Percentiles rank a stretch among this genome's conserved stretches.
Conservation (phyloP, 1,284 basidiomycete species). For the Cerrena zonata region DNA sequence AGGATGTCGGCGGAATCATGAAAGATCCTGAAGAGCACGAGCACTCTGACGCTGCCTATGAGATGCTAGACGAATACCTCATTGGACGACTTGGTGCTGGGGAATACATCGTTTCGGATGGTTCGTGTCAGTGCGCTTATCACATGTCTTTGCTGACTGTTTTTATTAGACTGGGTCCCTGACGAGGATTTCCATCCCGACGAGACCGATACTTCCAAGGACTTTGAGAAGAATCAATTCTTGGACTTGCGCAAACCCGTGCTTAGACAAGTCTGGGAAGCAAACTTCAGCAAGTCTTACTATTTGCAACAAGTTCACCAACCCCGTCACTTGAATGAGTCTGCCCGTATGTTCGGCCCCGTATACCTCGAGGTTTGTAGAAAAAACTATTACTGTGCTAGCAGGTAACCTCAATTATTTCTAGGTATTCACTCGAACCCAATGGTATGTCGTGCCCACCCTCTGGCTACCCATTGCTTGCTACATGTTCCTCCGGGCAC, state of each 20-base stretch:
- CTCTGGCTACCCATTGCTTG: slow-evolving; percentile 87
- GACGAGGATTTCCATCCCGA: slow-evolving; percentile 86
- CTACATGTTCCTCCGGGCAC: slow-evolving; percentile 77
- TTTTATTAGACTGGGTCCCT: slow-evolving; percentile 70
- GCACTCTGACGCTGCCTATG: slow-evolving; percentile 90
- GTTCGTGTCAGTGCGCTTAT: slow-evolving; percentile 39
- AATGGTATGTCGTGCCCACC: slow-evolving; percentile 91
- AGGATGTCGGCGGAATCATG: slow-evolving; percentile 82
- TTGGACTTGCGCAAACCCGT: slow-evolving; percentile 87
- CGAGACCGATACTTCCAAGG: slow-evolving; percentile 72
- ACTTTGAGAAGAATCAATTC: slow-evolving; percentile 87
- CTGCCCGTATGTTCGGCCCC: slow-evolving; percentile 84
- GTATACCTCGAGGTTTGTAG: slow-evolving; percentile 71
- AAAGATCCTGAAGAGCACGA: slow-evolving; percentile 79
- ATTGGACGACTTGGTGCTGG: slow-evolving; percentile 76
- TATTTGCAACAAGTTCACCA: slow-evolving; percentile 96
- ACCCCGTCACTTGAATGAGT: slow-evolving; percentile 82
- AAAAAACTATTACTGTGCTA: background rate
- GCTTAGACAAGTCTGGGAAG: slow-evolving; percentile 77
- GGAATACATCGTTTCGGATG: slow-evolving; percentile 74
- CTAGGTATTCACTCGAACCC: slow-evolving; percentile 78
- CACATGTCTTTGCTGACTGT: background rate
- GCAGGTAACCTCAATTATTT: background rate
- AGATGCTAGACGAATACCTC: slow-evolving; percentile 83
- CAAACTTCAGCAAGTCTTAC: slow-evolving; percentile 89